phyloP scores from a whole-genome alignment of 2,329 filamentous ascomycete genomes.

The Aureobasidium leucospermi region DNA sequence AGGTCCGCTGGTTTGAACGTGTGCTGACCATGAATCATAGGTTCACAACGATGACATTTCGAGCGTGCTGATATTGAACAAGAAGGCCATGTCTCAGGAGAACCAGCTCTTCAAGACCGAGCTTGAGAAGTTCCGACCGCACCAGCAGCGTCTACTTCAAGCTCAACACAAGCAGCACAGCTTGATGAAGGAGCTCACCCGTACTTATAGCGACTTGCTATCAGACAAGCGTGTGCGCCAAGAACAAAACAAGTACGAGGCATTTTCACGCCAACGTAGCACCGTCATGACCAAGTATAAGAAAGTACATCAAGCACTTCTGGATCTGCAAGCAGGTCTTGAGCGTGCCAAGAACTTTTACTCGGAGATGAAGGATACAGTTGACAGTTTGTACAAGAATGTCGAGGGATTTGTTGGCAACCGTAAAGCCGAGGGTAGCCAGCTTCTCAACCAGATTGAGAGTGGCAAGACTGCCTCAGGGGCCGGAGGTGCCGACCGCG shows the following conservation, averaged over 20 bases:
- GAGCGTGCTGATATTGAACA: conserved; percentile 93
- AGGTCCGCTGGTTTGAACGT: not conserved
- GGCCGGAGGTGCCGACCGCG: conserved; percentile 62
- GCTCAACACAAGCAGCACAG: conserved; percentile 93
- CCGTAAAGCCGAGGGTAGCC: conserved; percentile 79
- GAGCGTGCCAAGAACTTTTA: conserved; percentile 90
- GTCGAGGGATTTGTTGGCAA: conserved; percentile 97
- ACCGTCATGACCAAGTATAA: conserved; percentile 81
- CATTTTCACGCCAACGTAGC: conserved; percentile 73
- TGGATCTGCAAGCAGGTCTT: conserved; percentile 79
- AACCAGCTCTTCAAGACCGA: conserved; percentile 88
- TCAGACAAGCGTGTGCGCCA: conserved; percentile 90
- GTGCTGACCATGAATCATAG: conserved; percentile 39
- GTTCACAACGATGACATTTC: conserved; percentile 96
- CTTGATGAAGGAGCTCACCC: conserved; percentile 89
- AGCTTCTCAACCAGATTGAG: conserved; percentile 83
- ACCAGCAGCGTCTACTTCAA: conserved; percentile 84
- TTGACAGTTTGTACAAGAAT: conserved; percentile 87
- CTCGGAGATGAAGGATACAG: conserved; percentile 88
- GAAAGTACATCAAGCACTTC: conserved; percentile 84
- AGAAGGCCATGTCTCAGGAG: conserved; percentile 90
- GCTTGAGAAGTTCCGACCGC: conserved; percentile 91
- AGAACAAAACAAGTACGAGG: conserved; percentile 93
- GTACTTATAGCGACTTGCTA: conserved; percentile 75
- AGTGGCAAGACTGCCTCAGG: conserved; percentile 56